A percentile compares a stretch with the other conserved stretches of the same genome.
Conservation (phyloP, 176 grass and related monocot species). For the Lolium rigidum region DNA sequence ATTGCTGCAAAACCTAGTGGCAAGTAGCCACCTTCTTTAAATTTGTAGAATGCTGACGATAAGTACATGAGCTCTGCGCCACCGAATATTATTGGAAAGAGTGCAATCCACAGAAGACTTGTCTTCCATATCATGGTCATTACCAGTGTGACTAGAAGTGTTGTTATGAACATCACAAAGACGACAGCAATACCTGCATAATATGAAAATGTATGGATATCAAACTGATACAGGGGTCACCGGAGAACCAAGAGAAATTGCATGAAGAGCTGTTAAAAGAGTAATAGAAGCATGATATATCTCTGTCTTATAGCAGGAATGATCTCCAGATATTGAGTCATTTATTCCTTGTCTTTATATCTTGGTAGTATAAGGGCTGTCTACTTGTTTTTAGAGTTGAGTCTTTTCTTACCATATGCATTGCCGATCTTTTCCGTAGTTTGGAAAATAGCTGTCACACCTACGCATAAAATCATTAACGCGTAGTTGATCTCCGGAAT, state of each 20-base stretch:
- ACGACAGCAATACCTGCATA: constrained; percentile 77
- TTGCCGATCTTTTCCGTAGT: constrained; percentile 74
- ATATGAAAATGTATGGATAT: constrained; percentile 29
- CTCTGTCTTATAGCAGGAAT: constrained; percentile 13
- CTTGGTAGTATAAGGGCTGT: not conserved
- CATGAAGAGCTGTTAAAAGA: constrained; percentile 23
- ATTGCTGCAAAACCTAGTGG: constrained; percentile 58
- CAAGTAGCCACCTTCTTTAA: constrained; percentile 68
- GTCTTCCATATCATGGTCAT: constrained; percentile 79
- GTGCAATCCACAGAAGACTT: constrained; percentile 47
- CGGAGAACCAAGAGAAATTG: not conserved
- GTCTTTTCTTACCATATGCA: constrained; percentile 62
- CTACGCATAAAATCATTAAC: constrained; percentile 67
- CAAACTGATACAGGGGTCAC: not conserved
- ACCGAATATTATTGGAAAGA: constrained; percentile 60
- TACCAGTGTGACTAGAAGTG: constrained; percentile 63
- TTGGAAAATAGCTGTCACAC: constrained; percentile 65
- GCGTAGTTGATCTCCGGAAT: constrained; percentile 76
- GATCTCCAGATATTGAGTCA: constrained; percentile 5
- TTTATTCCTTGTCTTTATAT: constrained; percentile 28
- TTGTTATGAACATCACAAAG: constrained; percentile 75
- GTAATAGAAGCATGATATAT: not conserved
- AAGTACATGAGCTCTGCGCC: constrained; percentile 64
- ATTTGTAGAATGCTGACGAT: constrained; percentile 70
- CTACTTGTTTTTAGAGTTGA: constrained; percentile 18